Conservation (phyloP, 2,329 filamentous ascomycete species). For the Alternaria viburni region DNA sequence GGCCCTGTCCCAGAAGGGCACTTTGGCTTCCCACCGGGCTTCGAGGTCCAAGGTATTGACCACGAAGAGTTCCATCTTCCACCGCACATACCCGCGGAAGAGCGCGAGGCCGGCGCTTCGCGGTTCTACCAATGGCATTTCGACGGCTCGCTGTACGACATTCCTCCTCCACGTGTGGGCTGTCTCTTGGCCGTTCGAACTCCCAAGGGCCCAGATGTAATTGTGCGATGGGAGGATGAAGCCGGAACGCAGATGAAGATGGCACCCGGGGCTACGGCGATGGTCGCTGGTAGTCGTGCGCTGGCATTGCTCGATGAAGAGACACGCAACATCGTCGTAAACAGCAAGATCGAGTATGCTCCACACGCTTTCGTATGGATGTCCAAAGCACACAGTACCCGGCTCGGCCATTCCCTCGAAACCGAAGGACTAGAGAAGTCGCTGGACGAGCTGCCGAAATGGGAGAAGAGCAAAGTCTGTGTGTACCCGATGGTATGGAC, state of each 20-base stretch:
- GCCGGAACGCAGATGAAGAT: neutral
- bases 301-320: neutral
- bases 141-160: neutral
- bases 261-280: neutral
- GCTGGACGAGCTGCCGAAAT: conserved; percentile 10
- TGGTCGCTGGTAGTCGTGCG: neutral
- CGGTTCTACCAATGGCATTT: conserved; percentile 2
- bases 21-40: conserved; percentile 16
- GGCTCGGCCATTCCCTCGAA: conserved; percentile 11
- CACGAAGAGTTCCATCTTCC: conserved; percentile 20
- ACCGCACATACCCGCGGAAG: conserved; percentile 10
- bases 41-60: conserved; percentile 18
- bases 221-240: neutral
- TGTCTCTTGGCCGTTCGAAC: neutral
- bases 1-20: conserved; percentile 11
- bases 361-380: conserved; percentile 51
- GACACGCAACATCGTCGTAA: neutral
- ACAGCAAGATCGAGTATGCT: conserved; percentile 53
- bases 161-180: neutral
- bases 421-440: conserved; percentile 13
- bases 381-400: conserved; percentile 11
- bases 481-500: conserved; percentile 19
- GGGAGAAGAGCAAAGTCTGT: conserved; percentile 12
- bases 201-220: neutral
- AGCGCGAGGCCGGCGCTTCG: conserved; percentile 10